Base-by-base conservation (phyloP, 2,329 filamentous ascomycete genomes). In the Trichoderma gracile region DNA sequence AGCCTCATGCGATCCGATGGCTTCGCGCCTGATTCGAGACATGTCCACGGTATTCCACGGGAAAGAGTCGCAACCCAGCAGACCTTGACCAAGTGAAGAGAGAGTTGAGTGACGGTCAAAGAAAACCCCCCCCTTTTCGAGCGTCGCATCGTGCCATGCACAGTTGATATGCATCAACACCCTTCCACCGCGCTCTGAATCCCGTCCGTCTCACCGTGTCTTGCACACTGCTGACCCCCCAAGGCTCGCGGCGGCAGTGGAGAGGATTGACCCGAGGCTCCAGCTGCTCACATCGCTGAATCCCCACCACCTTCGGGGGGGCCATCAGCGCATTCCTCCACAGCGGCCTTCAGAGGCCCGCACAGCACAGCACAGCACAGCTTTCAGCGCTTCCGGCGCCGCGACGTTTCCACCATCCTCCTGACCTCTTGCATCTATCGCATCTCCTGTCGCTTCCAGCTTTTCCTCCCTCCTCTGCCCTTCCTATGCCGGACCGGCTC, bases 181-280 rank as follows among this genome's bases (percentile, higher is more conserved):
- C 21, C 54, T 5, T 19, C 23, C 19, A 21, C 45, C 50, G 38
- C 15, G 50, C 14, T 30, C 21, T 12, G 53, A 15, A n/a, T 55
- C 12, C 21, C 27, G 19, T 38, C 7, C 19, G 7, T 59, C 46
- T 50, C 33, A 23, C 49, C 53, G 33, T n/a, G 23, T 38, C 38
- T 42, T 42, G 23, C 38, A 38, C 33, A 5, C 43, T 52, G 49
- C 33, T 42, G 12, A 17, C 47, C 53, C 52, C 30, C 54, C 25
- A 27, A 52, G 50, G 60, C 60, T 27, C 60, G 52, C 60, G 60
- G 50, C 56, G 60, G 38, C 10, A 38, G 33, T 38, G 33, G 33
- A 38, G 33, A 38, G 30, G 10, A 53, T 47, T 63, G 52, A 40
- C 45, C 60, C 60, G 60, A 63, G 60, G 60, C 60, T 63, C 60